Conservation (phyloP, 2,329 filamentous ascomycete species). For the Penicillium hesseltinei region DNA sequence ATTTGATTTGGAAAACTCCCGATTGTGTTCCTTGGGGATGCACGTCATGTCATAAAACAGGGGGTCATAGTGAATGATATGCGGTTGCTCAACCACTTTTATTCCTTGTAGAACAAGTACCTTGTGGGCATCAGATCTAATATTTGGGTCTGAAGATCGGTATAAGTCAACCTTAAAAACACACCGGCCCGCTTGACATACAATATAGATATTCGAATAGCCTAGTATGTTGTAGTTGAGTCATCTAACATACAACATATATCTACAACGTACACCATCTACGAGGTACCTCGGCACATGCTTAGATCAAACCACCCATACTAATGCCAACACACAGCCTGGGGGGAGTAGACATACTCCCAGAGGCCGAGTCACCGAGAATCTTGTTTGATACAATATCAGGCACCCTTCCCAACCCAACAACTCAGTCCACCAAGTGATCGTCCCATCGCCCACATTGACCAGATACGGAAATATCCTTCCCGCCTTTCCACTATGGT, state of each 20-base stretch:
- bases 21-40: background rate
- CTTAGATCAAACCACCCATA: background rate
- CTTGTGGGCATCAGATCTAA: constrained; percentile 23
- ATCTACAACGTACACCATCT: background rate
- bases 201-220: background rate
- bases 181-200: constrained; percentile 1
- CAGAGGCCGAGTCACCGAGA: background rate
- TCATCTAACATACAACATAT: background rate
- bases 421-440: background rate
- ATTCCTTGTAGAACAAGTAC: constrained; percentile 20
- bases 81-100: constrained; percentile 17
- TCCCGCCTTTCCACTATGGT: background rate
- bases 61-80: constrained; percentile 9
- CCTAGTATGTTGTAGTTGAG: too few species aligned
- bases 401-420: constrained; percentile 4
- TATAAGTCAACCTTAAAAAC: constrained; percentile 8
- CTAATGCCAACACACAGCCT: background rate
- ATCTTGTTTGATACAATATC: constrained; percentile 2
- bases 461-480: constrained; percentile 1
- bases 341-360: background rate
- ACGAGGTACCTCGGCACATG: background rate
- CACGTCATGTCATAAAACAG: constrained; percentile 2
- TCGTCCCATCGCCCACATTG: constrained; percentile 4
- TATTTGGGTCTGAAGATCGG: constrained; percentile 12
- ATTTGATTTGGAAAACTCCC: background rate